These are phyloP conservation scores for Quercus glauca DNA, from an alignment of 306 rosid species.

Conservation along the genomic window DNA sequence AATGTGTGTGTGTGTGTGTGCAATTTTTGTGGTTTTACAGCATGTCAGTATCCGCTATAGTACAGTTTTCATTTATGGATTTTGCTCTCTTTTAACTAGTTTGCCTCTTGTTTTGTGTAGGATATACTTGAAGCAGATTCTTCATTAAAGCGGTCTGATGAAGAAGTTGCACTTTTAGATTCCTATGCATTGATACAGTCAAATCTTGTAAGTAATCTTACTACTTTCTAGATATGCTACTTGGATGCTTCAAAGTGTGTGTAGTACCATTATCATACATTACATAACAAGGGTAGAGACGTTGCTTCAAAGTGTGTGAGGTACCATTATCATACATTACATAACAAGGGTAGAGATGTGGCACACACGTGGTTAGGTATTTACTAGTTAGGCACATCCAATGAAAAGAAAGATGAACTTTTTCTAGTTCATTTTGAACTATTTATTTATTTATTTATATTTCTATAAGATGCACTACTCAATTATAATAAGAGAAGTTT, in stretches of 20 bases:
- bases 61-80: conserved; percentile 9
- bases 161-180: conserved; percentile 71
- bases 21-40: not conserved
- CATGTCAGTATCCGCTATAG: not conserved
- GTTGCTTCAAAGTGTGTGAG: not conserved
- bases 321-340: not conserved
- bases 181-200: conserved; percentile 69
- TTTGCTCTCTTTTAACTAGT: conserved; percentile 21
- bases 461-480: too few species aligned
- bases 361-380: not conserved
- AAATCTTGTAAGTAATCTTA: conserved; percentile 71
- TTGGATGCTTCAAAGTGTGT: not conserved
- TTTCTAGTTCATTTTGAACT: not conserved
- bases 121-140: conserved; percentile 65
- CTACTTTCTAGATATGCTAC: conserved; percentile 1
- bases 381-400: not conserved
- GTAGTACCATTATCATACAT: not conserved
- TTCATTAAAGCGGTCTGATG: conserved; percentile 64
- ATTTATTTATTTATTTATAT: not conserved
- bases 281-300: not conserved
- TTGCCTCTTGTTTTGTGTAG: conserved; percentile 32
- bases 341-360: not conserved
- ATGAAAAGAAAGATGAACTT: not conserved
- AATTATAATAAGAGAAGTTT: not conserved
- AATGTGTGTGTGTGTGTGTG: not conserved